Evolutionary conservation across 75 land plant species (phyloP).

Genomic region (Pinus tabuliformis): DNA sequence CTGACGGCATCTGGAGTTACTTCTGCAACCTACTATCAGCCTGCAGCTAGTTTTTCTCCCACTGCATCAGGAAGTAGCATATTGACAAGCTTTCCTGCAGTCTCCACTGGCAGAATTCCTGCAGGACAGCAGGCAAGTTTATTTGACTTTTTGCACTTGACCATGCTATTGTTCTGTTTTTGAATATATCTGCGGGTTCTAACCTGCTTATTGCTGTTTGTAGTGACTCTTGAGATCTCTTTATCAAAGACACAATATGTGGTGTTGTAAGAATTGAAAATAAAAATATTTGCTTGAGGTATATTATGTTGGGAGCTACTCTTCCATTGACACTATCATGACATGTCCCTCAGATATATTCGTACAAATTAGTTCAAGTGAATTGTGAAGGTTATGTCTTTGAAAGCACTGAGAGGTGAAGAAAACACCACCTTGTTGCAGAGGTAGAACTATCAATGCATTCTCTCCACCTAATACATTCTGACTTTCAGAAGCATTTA

Average conservation of each 20-base stretch:
- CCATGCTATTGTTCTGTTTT: not conserved
- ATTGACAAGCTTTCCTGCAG: not conserved
- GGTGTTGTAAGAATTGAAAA: not conserved
- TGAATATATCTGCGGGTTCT: not conserved
- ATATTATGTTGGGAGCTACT: too few species aligned
- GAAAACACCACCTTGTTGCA: too few species aligned
- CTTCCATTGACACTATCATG: too few species aligned
- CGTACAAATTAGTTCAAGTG: too few species aligned
- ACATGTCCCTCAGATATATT: too few species aligned
- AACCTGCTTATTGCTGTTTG: not conserved
- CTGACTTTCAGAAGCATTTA: too few species aligned
- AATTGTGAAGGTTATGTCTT: too few species aligned
- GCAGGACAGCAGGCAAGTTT: not conserved
- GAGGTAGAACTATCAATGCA: too few species aligned
- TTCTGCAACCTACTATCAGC: not conserved
- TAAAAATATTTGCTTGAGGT: too few species aligned
- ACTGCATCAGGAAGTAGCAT: not conserved
- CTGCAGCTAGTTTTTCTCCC: constrained; percentile 2
- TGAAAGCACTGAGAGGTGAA: too few species aligned
- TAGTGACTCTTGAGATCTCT: not conserved
- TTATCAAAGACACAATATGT: not conserved
- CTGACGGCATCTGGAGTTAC: not conserved
- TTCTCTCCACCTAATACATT: too few species aligned
- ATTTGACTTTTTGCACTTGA: not conserved
- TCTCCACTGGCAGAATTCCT: not conserved